A percentile compares a stretch with the other conserved stretches of the same genome.
Conservation (phyloP, 176 grass and related monocot species). For the Rhynchospora tenuis region DNA sequence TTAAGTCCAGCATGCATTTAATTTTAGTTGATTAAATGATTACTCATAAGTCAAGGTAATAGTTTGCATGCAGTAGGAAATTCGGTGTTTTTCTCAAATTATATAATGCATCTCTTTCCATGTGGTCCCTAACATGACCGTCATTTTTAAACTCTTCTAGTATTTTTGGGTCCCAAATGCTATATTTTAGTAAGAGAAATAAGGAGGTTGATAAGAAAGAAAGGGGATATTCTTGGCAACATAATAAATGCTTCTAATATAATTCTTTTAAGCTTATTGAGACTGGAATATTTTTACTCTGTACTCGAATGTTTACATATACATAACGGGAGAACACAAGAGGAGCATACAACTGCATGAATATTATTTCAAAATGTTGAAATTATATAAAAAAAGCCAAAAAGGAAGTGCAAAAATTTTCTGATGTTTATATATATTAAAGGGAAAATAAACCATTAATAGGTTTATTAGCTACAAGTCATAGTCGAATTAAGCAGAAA, state of each 20-base stretch:
- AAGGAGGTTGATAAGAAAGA: neutral
- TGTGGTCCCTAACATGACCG: neutral
- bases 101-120: neutral
- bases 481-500: neutral
- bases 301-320: neutral
- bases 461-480: neutral
- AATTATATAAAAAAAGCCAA: neutral
- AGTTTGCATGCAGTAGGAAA: neutral
- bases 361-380: neutral
- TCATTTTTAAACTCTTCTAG: neutral
- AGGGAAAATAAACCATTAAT: neutral
- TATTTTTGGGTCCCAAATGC: neutral
- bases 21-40: neutral
- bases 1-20: neutral
- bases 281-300: neutral
- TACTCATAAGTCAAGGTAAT: neutral
- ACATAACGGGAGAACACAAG: neutral
- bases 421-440: neutral
- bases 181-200: neutral
- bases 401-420: neutral
- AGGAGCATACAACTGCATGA: neutral
- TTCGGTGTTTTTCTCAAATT: neutral
- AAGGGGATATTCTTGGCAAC: neutral
- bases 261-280: neutral
- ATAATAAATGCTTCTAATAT: neutral